phyloP scores from a whole-genome alignment of 202 grass and related monocot genomes.

The Digitaria exilis region DNA sequence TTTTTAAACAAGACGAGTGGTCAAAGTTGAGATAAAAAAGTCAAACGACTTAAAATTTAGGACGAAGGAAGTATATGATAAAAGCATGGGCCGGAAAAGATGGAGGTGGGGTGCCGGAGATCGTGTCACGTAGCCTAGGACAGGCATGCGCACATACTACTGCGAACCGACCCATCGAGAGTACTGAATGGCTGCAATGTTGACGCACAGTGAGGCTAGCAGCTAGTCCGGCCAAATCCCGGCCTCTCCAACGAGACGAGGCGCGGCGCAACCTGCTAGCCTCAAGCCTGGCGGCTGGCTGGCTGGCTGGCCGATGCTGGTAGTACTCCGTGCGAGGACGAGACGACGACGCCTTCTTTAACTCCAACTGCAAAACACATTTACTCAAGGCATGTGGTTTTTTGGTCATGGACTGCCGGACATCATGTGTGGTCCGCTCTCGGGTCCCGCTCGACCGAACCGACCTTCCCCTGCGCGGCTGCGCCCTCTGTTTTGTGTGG shows the following conservation, averaged over 20 bases:
- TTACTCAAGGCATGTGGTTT: constrained; percentile 5
- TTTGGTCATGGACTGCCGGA: background rate
- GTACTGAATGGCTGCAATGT: background rate
- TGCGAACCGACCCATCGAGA: background rate
- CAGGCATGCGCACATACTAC: too few species aligned
- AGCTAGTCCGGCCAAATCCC: background rate
- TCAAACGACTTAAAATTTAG: too few species aligned
- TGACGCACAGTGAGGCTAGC: background rate
- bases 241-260: background rate
- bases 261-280: background rate
- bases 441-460: background rate
- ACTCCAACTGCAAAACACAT: background rate
- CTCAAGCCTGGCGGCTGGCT: background rate
- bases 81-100: too few species aligned
- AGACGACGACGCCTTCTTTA: background rate
- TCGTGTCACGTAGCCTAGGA: too few species aligned
- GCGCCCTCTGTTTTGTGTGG: background rate
- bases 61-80: too few species aligned
- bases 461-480: too few species aligned
- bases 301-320: too few species aligned
- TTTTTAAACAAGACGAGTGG: too few species aligned
- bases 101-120: too few species aligned
- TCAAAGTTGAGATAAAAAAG: too few species aligned
- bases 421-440: background rate
- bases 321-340: too few species aligned